A percentile compares a stretch with the other conserved stretches of the same genome.
phyloP scores from a whole-genome alignment of 2,329 filamentous ascomycete genomes.

The Penicillium sp. region DNA sequence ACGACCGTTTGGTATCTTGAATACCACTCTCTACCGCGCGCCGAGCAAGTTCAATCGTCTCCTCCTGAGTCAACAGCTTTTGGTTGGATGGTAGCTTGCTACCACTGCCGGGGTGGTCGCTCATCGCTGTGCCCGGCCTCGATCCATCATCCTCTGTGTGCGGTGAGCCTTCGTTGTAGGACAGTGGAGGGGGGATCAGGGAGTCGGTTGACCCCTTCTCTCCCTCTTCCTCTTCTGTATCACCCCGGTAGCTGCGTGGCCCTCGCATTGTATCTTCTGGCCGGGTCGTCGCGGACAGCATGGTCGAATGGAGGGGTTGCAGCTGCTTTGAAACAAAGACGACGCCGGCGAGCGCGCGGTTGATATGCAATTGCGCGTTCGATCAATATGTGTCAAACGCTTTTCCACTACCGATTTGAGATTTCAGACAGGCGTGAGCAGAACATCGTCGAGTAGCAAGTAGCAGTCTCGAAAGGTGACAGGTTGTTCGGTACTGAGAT shows the following conservation, averaged over 20 bases:
- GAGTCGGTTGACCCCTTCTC: slow-evolving; percentile 35
- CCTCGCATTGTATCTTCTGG: slow-evolving; percentile 44
- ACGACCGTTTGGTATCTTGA: slow-evolving; percentile 52
- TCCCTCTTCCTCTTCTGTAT: slow-evolving; percentile 39
- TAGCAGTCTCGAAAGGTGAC: slow-evolving; percentile 10
- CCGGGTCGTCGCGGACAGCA: slow-evolving; percentile 43
- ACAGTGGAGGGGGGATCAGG: slow-evolving; percentile 30
- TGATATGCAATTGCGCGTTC: neutral
- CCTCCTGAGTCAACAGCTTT: slow-evolving; percentile 46
- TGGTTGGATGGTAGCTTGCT: slow-evolving; percentile 30
- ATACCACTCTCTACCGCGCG: slow-evolving; percentile 52
- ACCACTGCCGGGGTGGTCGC: slow-evolving; percentile 26
- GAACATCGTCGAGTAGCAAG: slow-evolving; percentile 22
- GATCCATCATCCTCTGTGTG: slow-evolving; percentile 35
- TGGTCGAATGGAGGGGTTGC: slow-evolving; percentile 15
- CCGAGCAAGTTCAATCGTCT: slow-evolving; percentile 51
- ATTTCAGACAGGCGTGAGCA: slow-evolving; percentile 8
- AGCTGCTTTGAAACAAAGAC: slow-evolving; percentile 7
- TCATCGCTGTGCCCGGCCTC: slow-evolving; percentile 32
- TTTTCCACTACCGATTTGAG: slow-evolving; percentile 17
- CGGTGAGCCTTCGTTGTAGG: slow-evolving; percentile 33
- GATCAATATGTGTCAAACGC: neutral
- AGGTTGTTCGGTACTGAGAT: slow-evolving; percentile 4
- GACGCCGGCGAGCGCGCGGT: slow-evolving; percentile 3
- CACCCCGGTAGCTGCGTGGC: slow-evolving; percentile 36